Evolutionary conservation across 805 yeast species (phyloP).

Genomic region (Ogataea populi-albae): DNA sequence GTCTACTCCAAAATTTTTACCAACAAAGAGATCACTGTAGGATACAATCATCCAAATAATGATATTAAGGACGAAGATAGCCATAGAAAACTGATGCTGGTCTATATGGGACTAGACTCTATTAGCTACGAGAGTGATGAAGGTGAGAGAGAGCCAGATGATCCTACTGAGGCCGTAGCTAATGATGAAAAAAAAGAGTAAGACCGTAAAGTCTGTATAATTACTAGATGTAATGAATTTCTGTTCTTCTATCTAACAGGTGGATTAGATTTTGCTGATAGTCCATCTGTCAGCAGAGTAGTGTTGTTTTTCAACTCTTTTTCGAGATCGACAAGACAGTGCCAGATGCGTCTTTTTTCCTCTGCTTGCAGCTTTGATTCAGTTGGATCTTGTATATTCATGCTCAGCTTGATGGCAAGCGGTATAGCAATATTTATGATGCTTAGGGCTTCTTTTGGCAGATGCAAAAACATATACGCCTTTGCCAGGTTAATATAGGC

Average conservation of each 20-base stretch:
- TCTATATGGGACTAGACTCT: conserved; percentile 37
- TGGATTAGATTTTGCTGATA: too few relatives aligned
- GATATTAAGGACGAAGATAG: conserved; percentile 33
- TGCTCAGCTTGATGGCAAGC: conserved; percentile 15
- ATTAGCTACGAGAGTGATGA: conserved; percentile 33
- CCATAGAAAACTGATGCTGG: conserved; percentile 34
- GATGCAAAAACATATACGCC: conserved; percentile 11
- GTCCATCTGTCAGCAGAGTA: conserved; percentile 1
- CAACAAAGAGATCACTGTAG: conserved; percentile 27
- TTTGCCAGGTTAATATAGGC: conserved; percentile 17
- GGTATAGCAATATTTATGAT: conserved; percentile 11
- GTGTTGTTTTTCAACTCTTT: conserved; percentile 6
- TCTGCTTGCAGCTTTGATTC: conserved; percentile 7
- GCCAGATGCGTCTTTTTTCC: conserved; percentile 15
- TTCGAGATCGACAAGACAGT: conserved; percentile 12
- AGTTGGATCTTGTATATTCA: conserved; percentile 13
- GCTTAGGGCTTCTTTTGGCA: conserved; percentile 8
- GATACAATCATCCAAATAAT: conserved; percentile 23
- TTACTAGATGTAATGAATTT: neutral
- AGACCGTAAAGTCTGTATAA: neutral
- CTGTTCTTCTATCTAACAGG: too few relatives aligned
- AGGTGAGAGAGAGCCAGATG: conserved; percentile 14
- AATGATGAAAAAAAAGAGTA: too few relatives aligned
- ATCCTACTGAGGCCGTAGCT: neutral
- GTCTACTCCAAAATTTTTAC: conserved; percentile 25